Conservation (phyloP, 2,329 filamentous ascomycete species). For the Dothidotthia symphoricarpi region DNA sequence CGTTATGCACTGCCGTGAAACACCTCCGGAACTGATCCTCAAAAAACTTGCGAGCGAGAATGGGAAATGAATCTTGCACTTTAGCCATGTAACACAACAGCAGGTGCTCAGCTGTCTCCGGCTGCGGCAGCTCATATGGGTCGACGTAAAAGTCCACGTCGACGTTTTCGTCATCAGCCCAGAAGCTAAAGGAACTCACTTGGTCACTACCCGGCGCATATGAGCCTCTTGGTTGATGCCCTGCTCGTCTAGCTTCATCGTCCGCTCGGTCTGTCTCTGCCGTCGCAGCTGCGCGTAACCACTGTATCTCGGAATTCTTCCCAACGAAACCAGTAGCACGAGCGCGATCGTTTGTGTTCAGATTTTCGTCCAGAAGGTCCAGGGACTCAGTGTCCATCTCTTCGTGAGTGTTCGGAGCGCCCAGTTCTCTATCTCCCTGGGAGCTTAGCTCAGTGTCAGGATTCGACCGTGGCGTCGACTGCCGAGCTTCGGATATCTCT, state of each 20-base stretch:
- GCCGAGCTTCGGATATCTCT: slow-evolving; percentile 22
- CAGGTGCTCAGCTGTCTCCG: slow-evolving; percentile 33
- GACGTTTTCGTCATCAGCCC: slow-evolving; percentile 32
- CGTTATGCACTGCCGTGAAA: slow-evolving; percentile 21
- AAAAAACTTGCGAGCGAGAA: slow-evolving; percentile 37
- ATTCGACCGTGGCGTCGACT: slow-evolving; percentile 13
- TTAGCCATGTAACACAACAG: slow-evolving; percentile 41
- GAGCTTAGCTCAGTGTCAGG: slow-evolving; percentile 20
- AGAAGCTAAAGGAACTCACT: slow-evolving; percentile 35
- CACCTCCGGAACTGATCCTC: slow-evolving; percentile 37
- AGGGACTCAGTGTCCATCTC: slow-evolving; percentile 18
- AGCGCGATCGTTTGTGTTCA: slow-evolving; percentile 24
- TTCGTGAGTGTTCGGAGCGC: slow-evolving; percentile 9
- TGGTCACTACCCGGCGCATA: slow-evolving; percentile 20
- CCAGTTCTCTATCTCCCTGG: slow-evolving; percentile 8
- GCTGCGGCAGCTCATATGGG: slow-evolving; percentile 33
- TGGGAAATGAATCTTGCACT: slow-evolving; percentile 42
- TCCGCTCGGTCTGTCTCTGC: slow-evolving; percentile 20
- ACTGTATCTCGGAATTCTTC: slow-evolving; percentile 34
- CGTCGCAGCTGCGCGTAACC: slow-evolving; percentile 28
- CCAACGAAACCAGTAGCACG: slow-evolving; percentile 38
- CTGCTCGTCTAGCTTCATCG: slow-evolving; percentile 5
- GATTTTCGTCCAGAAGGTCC: slow-evolving; percentile 31
- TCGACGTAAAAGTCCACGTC: slow-evolving; percentile 29
- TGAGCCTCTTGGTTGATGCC: slow-evolving; percentile 8